Conservation (phyloP, 257 asterid genomes). For the Rauvolfia tetraphylla region DNA sequence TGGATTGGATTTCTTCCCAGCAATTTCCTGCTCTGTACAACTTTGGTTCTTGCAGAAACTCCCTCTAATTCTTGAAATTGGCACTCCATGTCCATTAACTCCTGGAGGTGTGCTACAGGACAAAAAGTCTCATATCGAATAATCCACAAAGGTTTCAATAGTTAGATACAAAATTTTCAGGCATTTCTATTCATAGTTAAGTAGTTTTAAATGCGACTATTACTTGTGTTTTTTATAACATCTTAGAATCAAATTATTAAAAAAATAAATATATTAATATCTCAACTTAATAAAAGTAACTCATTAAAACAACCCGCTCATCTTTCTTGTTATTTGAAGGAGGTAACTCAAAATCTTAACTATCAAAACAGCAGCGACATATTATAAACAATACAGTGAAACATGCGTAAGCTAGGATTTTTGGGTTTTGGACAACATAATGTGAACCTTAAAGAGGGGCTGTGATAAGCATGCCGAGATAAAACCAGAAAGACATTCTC, state of each 20-base stretch:
- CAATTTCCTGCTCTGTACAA: background rate
- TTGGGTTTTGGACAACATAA: slow-evolving; percentile 7
- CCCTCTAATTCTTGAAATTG: background rate
- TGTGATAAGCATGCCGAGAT: background rate
- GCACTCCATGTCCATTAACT: too few species aligned
- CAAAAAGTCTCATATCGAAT: too few species aligned
- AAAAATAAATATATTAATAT: too few species aligned
- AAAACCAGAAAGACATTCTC: slow-evolving; percentile 4
- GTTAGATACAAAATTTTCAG: background rate
- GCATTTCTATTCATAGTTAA: background rate
- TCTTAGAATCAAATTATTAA: too few species aligned
- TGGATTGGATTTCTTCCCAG: slow-evolving; percentile 10
- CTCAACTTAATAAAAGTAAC: too few species aligned
- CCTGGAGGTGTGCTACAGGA: background rate
- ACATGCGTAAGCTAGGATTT: too few species aligned
- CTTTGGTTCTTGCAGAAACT: background rate
- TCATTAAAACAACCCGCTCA: too few species aligned
- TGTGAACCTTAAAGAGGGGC: background rate
- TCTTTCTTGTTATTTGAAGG: too few species aligned
- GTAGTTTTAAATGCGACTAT: background rate
- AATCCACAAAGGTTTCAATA: background rate
- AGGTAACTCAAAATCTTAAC: too few species aligned
- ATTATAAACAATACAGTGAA: too few species aligned
- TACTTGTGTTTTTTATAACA: background rate
- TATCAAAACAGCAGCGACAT: too few species aligned